A percentile compares a stretch with the other conserved stretches of the same genome.
Conservation (phyloP, 169 alveolate genomes). For the Plasmodium blacklocki region DNA sequence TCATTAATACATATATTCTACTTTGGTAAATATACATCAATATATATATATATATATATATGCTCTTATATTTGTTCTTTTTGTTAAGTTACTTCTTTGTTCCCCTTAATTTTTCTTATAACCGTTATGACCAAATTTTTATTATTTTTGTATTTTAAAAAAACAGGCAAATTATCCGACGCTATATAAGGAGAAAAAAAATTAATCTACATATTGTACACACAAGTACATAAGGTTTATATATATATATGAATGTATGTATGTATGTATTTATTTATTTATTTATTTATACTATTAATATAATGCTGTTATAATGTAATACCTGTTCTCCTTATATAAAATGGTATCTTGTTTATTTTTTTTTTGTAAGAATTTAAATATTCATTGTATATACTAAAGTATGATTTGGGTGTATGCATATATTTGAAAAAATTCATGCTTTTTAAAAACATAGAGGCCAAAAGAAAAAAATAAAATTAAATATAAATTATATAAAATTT, state of each 20-base stretch:
- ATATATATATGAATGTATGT: background rate
- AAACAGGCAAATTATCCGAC: conserved; percentile 86
- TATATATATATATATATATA: background rate
- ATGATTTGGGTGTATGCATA: conserved; percentile 35
- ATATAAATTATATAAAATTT: conserved; percentile 1
- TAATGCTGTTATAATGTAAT: background rate
- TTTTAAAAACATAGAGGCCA: background rate
- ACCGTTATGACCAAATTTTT: conserved; percentile 82
- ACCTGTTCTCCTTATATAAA: conserved; percentile 85
- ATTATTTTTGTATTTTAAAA: conserved; percentile 82
- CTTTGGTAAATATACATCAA: background rate
- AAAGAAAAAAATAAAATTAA: background rate
- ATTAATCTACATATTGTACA: background rate
- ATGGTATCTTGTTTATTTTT: conserved; percentile 80
- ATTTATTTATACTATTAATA: background rate
- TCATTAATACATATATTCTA: background rate
- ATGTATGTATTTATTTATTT: background rate
- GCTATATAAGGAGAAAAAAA: conserved; percentile 51
- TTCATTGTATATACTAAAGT: conserved; percentile 68
- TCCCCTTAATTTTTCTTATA: conserved; percentile 84
- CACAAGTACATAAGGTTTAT: background rate
- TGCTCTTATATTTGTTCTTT: background rate
- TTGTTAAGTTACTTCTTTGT: conserved; percentile 49
- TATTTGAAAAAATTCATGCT: conserved; percentile 51
- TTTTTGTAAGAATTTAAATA: conserved; percentile 63